These are phyloP conservation scores for Canavalia ensiformis DNA, from an alignment of 306 rosid genomes.

Conservation along the genomic window DNA sequence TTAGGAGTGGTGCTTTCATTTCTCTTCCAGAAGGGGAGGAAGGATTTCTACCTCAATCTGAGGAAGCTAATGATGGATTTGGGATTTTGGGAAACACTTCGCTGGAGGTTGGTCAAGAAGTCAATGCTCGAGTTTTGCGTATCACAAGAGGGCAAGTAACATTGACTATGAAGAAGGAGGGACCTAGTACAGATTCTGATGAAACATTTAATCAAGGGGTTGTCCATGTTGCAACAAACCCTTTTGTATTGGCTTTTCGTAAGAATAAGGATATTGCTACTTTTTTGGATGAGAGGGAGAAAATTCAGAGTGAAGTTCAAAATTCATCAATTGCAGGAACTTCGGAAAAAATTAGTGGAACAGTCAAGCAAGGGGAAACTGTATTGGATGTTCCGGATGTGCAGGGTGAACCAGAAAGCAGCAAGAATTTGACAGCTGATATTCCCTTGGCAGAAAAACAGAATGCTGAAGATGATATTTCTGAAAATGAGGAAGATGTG, in stretches of 20 bases:
- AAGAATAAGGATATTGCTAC: slow-evolving; percentile 85
- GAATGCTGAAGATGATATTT: slow-evolving; percentile 51
- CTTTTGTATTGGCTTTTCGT: slow-evolving; percentile 89
- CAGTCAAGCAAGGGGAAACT: slow-evolving; percentile 52
- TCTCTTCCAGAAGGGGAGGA: slow-evolving; percentile 99
- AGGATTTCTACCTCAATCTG: slow-evolving; percentile 87
- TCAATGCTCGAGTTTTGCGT: slow-evolving; percentile 84
- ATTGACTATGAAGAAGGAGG: slow-evolving; percentile 96
- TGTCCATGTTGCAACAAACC: slow-evolving; percentile 80
- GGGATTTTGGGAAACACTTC: slow-evolving; percentile 84
- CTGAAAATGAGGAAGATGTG: slow-evolving; percentile 48
- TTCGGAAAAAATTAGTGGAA: slow-evolving; percentile 59
- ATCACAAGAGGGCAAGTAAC: slow-evolving; percentile 83
- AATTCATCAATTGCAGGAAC: slow-evolving; percentile 49
- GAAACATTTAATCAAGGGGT: slow-evolving; percentile 61
- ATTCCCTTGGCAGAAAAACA: slow-evolving; percentile 52
- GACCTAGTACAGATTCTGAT: slow-evolving; percentile 56
- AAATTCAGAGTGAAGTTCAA: slow-evolving; percentile 55
- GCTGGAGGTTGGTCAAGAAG: slow-evolving; percentile 80
- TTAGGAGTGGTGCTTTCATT: slow-evolving; percentile 85
- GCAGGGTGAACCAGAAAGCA: slow-evolving; percentile 54
- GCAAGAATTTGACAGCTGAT: slow-evolving; percentile 40
- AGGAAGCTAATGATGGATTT: slow-evolving; percentile 82
- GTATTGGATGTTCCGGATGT: slow-evolving; percentile 50
- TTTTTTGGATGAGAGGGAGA: slow-evolving; percentile 85